These are phyloP conservation scores for Pyrus pyrifolia DNA, from an alignment of 306 rosid genomes.

Conservation along the genomic window DNA sequence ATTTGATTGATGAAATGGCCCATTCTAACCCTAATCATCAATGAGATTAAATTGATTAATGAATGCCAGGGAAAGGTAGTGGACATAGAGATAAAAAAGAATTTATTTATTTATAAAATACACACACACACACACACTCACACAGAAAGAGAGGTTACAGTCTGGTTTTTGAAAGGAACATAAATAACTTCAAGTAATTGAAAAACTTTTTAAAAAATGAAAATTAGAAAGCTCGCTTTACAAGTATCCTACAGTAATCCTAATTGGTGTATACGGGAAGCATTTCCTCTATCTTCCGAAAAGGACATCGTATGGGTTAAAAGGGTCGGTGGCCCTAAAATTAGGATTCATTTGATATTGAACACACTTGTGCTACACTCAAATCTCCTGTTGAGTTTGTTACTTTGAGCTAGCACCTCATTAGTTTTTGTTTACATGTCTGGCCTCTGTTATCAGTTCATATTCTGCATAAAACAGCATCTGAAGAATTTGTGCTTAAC, in stretches of 20 bases:
- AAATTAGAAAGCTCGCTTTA: neutral
- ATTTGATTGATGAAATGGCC: neutral
- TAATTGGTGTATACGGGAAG: no score
- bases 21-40: neutral
- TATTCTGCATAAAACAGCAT: neutral
- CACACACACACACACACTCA: neutral
- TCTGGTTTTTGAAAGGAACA: neutral
- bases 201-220: neutral
- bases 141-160: neutral
- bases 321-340: neutral
- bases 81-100: neutral
- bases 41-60: neutral
- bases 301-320: neutral
- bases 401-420: neutral
- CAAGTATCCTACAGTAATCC: no score
- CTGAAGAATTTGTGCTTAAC: conserved; percentile 20
- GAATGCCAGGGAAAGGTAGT: neutral
- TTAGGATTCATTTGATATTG: neutral
- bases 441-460: neutral
- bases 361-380: neutral
- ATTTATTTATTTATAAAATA: neutral
- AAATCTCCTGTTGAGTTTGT: neutral
- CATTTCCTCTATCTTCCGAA: neutral
- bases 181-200: neutral
- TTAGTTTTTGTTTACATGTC: neutral